phyloP scores from a whole-genome alignment of 345 rosid genomes.

The Erucastrum elatum region DNA sequence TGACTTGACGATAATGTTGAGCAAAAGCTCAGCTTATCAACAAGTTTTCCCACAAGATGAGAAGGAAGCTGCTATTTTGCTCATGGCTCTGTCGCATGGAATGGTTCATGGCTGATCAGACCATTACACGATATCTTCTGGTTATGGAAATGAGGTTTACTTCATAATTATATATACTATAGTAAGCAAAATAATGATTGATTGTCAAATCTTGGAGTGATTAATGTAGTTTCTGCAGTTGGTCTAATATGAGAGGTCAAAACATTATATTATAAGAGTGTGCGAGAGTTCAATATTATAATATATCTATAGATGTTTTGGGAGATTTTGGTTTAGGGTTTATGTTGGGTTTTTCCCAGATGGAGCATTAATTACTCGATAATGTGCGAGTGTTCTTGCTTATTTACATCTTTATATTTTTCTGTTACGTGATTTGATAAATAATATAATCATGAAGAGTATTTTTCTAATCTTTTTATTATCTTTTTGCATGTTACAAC shows the following conservation, averaged over 20 bases:
- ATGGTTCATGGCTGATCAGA: conserved; percentile 61
- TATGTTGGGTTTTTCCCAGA: conserved; percentile 3
- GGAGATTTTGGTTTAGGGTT: conserved; percentile 32
- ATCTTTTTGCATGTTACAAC: not conserved
- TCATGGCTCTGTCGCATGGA: conserved; percentile 92
- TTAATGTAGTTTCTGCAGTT: conserved; percentile 30
- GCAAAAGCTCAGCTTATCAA: conserved; percentile 68
- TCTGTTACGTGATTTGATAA: conserved; percentile 22
- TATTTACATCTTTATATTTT: conserved; percentile 19
- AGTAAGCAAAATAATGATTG: conserved; percentile 32
- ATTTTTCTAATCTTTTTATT: not conserved
- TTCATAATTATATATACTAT: conserved; percentile 16
- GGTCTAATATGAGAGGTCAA: conserved; percentile 23
- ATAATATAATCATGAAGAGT: conserved; percentile 21
- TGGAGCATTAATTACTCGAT: conserved; percentile 19
- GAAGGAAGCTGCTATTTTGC: conserved; percentile 92
- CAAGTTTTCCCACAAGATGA: conserved; percentile 91
- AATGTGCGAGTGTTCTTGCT: conserved; percentile 35
- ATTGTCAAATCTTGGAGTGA: conserved; percentile 28
- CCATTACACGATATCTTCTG: conserved; percentile 15
- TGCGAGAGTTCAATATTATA: not conserved
- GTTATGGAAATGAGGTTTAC: conserved; percentile 17
- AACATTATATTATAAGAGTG: conserved; percentile 21
- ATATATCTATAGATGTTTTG: conserved; percentile 28
- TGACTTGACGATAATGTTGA: conserved; percentile 67